These are phyloP conservation scores for Ustilago esculenta DNA, from an alignment of 1,284 basidiomycete species.

Conservation along the genomic window DNA sequence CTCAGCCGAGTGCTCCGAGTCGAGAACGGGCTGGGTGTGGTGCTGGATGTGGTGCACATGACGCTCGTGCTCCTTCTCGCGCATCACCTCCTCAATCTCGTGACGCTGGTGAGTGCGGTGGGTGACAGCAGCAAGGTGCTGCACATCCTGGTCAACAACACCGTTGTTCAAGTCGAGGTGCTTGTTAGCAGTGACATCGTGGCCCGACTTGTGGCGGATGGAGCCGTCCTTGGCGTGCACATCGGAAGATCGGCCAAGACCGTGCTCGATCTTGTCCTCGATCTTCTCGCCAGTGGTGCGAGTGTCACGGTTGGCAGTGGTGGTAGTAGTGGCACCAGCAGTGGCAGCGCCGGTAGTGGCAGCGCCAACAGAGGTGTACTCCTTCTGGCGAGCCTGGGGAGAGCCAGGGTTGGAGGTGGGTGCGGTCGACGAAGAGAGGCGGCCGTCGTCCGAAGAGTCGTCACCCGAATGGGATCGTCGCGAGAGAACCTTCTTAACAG, in stretches of 20 bases:
- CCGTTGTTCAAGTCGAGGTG: conserved; percentile 59
- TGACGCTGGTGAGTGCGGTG: conserved; percentile 64
- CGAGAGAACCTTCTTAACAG: conserved; percentile 49
- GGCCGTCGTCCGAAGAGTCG: conserved; percentile 39
- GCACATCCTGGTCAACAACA: conserved; percentile 64
- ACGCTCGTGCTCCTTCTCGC: conserved; percentile 65
- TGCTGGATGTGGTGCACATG: conserved; percentile 67
- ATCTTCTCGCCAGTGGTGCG: conserved; percentile 27
- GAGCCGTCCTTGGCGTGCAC: conserved; percentile 47
- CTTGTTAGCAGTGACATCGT: conserved; percentile 35
- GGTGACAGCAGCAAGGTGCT: conserved; percentile 66
- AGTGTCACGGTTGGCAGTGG: conserved; percentile 5
- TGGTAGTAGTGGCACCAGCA: conserved; percentile 3
- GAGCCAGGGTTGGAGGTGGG: conserved; percentile 41
- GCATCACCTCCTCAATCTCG: conserved; percentile 66
- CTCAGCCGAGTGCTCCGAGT: conserved; percentile 63
- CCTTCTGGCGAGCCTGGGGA: conserved; percentile 22
- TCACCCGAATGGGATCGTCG: conserved; percentile 33
- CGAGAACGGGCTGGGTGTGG: conserved; percentile 66
- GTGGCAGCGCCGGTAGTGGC: conserved; percentile 4
- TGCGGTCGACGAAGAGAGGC: conserved; percentile 28
- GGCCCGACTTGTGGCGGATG: conserved; percentile 45
- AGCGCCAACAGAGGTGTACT: conserved; percentile 15
- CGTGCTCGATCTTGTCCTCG: conserved; percentile 41
- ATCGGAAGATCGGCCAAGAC: conserved; percentile 41